phyloP scores from a whole-genome alignment of 768 basidiomycete genomes.

The Lactarius akahatsu region DNA sequence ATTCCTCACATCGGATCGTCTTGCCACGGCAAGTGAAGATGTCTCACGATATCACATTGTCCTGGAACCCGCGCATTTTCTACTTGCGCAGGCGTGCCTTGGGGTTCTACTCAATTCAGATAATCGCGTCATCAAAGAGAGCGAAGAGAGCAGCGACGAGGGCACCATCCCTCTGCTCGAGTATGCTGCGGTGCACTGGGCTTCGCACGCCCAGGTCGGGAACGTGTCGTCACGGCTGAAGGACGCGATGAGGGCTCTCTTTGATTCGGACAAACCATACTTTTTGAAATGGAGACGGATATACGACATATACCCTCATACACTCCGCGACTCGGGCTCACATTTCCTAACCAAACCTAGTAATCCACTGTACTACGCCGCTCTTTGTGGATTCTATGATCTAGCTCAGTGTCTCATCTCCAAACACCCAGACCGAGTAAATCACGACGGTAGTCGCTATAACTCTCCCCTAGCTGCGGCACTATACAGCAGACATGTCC shows the following conservation, averaged over 20 bases:
- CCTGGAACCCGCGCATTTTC: neutral
- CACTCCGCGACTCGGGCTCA: neutral
- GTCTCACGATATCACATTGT: neutral
- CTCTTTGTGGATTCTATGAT: neutral
- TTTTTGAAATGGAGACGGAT: too few species aligned
- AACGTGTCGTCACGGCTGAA: neutral
- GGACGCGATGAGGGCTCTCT: neutral
- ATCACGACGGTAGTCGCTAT: fast-evolving
- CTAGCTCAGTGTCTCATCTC: neutral
- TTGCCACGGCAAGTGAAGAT: neutral
- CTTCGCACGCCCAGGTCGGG: neutral
- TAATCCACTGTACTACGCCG: neutral
- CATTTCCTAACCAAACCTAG: neutral
- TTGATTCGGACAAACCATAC: neutral
- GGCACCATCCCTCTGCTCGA: neutral
- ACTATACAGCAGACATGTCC: neutral
- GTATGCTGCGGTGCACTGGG: neutral
- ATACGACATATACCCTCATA: neutral
- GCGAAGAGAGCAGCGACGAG: neutral
- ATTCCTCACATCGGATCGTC: neutral
- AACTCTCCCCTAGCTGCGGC: neutral
- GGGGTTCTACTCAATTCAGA: neutral
- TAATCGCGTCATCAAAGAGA: neutral
- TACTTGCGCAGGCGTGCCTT: neutral
- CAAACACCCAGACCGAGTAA: neutral